Evolutionary conservation across 768 basidiomycete genomes (phyloP), one percentile per base, ranked within the genome.

Genomic region (Goffeauzyma gilvescens): DNA sequence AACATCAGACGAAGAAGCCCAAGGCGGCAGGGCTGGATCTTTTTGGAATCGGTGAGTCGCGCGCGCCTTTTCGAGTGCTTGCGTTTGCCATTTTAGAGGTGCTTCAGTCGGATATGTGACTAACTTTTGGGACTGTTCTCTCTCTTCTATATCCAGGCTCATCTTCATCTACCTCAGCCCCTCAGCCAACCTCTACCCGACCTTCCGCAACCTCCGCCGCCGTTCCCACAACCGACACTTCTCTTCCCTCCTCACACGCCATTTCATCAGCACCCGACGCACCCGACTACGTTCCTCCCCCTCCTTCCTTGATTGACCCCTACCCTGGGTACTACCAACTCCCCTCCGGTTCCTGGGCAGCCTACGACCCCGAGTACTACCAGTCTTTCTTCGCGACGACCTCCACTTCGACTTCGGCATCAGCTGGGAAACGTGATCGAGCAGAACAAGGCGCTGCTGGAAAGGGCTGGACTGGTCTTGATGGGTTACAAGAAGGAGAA

Each of bases 321-420:
- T 62, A 62, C 53, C 60, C 60, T 20, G 60, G 60, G 14, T 62
- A 59, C 42, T 62, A 62, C 45, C 56, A 52, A 33, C 49, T 57
- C 17, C 60, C 60, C 1, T 46, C 42, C 0, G 58, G 58, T 15
- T 24, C 50, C 40, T 62, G 58, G 58, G 51, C 51, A 43, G 56
- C 58, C 2, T 57, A 62, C 54, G 56, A 59, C 24, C 52, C 55
- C 27, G 50, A 48, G 21, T 59, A 55, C 41, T 62, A 60, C 45
- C 32, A 45, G 21, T 54, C 56, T 0, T 62, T 62, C 56, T 58
- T 62, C 45, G 12, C 49, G 20, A 10, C 40, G 2, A 6, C 20
- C 13, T 5, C 37, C 14, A 14, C 32, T 10, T 30, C 26, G 4
- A 13, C 2, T 3, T 21, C 7, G 8, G 18, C 10, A 12, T 39